These are phyloP conservation scores for Ephemerocybe angulata DNA, from an alignment of 768 basidiomycete genomes.

Conservation along the genomic window DNA sequence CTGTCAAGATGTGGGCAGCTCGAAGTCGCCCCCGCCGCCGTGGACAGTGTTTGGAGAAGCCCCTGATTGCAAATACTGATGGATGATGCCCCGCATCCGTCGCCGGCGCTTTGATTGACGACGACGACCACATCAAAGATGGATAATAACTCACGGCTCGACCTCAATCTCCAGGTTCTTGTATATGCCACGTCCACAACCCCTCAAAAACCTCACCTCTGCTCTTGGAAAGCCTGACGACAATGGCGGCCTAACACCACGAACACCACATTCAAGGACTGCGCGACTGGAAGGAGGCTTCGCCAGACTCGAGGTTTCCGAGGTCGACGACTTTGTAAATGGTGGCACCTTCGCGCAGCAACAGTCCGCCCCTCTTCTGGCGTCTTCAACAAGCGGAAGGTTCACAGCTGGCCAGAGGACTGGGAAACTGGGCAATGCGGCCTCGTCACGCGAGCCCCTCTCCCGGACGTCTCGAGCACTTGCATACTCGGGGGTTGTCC, in stretches of 20 bases:
- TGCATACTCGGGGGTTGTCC: constrained; percentile 41
- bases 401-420: constrained; percentile 38
- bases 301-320: constrained; percentile 45
- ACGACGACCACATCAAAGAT: background rate
- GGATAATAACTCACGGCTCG: background rate
- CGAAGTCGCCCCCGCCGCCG: background rate
- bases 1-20: background rate
- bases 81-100: background rate
- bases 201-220: constrained; percentile 34
- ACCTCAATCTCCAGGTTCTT: background rate
- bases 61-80: background rate
- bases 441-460: constrained; percentile 17
- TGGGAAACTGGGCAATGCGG: constrained; percentile 12
- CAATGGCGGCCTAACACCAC: constrained; percentile 45
- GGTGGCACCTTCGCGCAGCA: constrained; percentile 29
- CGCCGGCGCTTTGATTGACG: background rate
- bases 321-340: constrained; percentile 35
- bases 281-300: constrained; percentile 55
- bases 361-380: constrained; percentile 45
- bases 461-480: constrained; percentile 31
- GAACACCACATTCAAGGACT: constrained; percentile 61
- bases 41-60: background rate
- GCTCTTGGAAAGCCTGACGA: constrained; percentile 29
- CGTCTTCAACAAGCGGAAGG: constrained; percentile 39
- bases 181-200: constrained; percentile 43